Conservation (phyloP, 2,329 filamentous ascomycete species). For the Hirsutella minnesotensis region DNA sequence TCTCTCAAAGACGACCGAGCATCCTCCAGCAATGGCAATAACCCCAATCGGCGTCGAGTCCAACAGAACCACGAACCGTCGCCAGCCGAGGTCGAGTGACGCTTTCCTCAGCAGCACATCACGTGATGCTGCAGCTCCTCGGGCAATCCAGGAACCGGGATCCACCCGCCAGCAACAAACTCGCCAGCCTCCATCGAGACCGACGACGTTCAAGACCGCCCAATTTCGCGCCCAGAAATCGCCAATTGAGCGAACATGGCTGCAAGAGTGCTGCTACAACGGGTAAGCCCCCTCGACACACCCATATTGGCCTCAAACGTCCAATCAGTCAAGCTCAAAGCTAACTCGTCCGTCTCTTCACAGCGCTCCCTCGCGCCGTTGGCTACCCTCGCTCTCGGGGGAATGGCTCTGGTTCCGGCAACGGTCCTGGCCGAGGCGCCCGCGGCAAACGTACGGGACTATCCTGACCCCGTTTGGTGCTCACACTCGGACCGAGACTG, state of each 20-base stretch:
- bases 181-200: neutral
- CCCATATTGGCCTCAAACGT: constrained; percentile 4
- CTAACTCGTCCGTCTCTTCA: constrained; percentile 3
- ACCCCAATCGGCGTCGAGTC: too few species aligned
- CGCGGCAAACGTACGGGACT: constrained; percentile 18
- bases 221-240: constrained; percentile 13
- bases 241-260: constrained; percentile 42
- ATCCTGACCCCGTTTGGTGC: neutral
- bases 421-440: constrained; percentile 41
- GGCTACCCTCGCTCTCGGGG: constrained; percentile 37
- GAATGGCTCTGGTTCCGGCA: constrained; percentile 34
- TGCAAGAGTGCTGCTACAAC: constrained; percentile 46
- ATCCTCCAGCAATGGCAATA: too few species aligned
- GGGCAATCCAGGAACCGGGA: constrained; percentile 5
- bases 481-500: neutral
- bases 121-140: constrained; percentile 3
- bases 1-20: too few species aligned
- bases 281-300: constrained; percentile 25
- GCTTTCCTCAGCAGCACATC: constrained; percentile 1
- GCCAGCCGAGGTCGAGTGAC: neutral
- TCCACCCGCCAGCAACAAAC: constrained; percentile 3
- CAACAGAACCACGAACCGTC: too few species aligned
- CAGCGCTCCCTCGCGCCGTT: constrained; percentile 42
- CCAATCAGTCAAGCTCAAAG: constrained; percentile 12
- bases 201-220: constrained; percentile 9